These are phyloP conservation scores for Fusarium sp. DNA, from an alignment of 2,329 filamentous ascomycete genomes.

Conservation along the genomic window DNA sequence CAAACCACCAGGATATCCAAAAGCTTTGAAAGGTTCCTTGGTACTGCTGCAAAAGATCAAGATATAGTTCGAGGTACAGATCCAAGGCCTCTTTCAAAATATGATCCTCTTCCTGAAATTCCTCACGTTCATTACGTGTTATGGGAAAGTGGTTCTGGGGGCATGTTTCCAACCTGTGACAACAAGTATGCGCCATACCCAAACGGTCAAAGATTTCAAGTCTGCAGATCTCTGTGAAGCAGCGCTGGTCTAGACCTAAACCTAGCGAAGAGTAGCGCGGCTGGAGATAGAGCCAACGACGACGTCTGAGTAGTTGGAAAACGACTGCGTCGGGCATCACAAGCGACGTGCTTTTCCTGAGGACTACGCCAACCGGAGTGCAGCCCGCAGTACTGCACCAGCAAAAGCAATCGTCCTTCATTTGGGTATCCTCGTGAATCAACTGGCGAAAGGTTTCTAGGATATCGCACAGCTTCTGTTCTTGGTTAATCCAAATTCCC, in stretches of 20 bases:
- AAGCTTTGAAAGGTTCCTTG: rapidly evolving
- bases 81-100: rapidly evolving
- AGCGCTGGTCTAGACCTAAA: rapidly evolving
- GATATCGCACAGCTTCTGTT: rapidly evolving
- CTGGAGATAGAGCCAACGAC: background rate
- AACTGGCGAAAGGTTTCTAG: rapidly evolving
- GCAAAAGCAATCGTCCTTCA: rapidly evolving
- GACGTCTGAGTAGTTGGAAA: background rate
- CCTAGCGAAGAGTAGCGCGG: background rate
- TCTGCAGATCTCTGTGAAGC: background rate
- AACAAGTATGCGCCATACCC: background rate
- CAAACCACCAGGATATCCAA: background rate
- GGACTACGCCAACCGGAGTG: background rate
- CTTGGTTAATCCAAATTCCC: rapidly evolving
- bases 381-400: background rate
- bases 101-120: rapidly evolving
- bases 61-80: background rate
- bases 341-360: too few relatives aligned
- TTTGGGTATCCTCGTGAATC: rapidly evolving
- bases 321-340: too few relatives aligned
- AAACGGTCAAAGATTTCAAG: background rate
- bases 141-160: rapidly evolving
- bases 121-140: rapidly evolving
- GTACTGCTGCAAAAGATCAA: rapidly evolving
- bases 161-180: rapidly evolving